phyloP scores from a whole-genome alignment of 345 rosid genomes.

The Ailanthus altissimus region DNA sequence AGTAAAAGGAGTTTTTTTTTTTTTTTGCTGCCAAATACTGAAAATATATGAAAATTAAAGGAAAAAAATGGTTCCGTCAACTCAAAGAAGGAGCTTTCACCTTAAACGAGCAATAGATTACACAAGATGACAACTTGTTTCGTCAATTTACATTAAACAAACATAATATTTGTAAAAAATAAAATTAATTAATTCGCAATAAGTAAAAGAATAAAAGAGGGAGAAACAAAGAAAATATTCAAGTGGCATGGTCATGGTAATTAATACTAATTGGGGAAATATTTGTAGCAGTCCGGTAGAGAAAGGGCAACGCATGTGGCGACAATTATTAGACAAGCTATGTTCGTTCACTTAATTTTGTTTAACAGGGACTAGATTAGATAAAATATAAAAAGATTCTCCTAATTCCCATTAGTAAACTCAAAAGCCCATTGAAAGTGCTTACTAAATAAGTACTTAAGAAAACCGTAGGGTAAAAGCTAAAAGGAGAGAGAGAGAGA shows the following conservation, averaged over 20 bases:
- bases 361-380: constrained; percentile 14
- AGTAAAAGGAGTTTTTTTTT: no score
- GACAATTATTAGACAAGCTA: background rate
- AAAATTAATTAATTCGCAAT: background rate
- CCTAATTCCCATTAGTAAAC: constrained; percentile 23
- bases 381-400: constrained; percentile 31
- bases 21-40: no score
- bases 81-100: no score
- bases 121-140: background rate
- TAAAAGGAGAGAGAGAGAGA: no score
- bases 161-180: background rate
- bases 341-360: background rate
- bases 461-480: constrained; percentile 8
- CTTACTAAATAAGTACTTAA: background rate
- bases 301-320: constrained; percentile 11
- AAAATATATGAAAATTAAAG: no score
- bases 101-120: no score
- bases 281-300: background rate
- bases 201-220: background rate
- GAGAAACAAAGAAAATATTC: background rate
- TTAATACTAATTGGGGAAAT: background rate
- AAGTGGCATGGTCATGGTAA: background rate
- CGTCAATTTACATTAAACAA: background rate
- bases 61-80: no score
- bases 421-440: background rate